phyloP scores from a whole-genome alignment of 345 rosid genomes.

The Camelina hispida region DNA sequence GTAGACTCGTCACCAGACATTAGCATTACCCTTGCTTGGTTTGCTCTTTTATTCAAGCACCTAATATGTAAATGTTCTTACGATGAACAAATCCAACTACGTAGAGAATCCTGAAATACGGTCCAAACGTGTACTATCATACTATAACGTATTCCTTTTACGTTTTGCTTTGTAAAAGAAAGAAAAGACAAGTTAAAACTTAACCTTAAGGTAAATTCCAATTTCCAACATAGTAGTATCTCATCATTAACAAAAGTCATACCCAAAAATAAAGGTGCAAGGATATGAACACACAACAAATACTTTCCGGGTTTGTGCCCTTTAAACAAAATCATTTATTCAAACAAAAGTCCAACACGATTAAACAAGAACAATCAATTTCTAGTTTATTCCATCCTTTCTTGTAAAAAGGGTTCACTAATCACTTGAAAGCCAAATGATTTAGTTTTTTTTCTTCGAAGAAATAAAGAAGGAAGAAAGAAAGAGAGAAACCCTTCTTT shows the following conservation, averaged over 20 bases:
- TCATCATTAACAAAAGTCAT: conserved; percentile 23
- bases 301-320: conserved; percentile 11
- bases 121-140: too few relatives aligned
- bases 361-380: conserved; percentile 28
- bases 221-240: conserved; percentile 5
- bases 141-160: too few relatives aligned
- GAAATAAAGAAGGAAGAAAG: conserved; percentile 20
- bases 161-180: not conserved
- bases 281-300: conserved; percentile 34
- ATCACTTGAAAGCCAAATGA: conserved; percentile 41
- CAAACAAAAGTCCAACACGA: conserved; percentile 35
- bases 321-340: conserved; percentile 37
- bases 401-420: conserved; percentile 31
- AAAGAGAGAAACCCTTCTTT: conserved; percentile 29
- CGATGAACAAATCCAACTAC: too few relatives aligned
- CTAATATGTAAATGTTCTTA: too few relatives aligned
- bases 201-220: not conserved
- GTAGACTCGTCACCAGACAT: too few relatives aligned
- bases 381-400: conserved; percentile 40
- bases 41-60: too few relatives aligned
- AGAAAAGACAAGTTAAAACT: not conserved
- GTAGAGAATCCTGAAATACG: too few relatives aligned
- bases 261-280: conserved; percentile 7
- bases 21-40: too few relatives aligned
- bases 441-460: conserved; percentile 3